Conservation (phyloP, 2,329 filamentous ascomycete species). For the Orbilia ellipsospora region DNA sequence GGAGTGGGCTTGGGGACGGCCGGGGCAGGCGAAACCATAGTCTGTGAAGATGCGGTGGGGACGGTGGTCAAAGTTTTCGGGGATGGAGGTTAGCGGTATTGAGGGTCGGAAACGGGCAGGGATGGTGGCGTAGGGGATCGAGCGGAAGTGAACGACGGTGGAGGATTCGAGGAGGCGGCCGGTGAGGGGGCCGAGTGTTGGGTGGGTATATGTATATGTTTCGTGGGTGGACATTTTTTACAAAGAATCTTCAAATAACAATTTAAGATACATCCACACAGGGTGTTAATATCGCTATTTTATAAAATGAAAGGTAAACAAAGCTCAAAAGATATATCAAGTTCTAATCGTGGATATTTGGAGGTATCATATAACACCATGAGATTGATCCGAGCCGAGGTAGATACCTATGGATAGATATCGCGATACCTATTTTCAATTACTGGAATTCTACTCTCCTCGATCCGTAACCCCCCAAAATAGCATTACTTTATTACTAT, state of each 20-base stretch:
- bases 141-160: conserved; percentile 43
- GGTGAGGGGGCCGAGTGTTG: conserved; percentile 34
- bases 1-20: conserved; percentile 30
- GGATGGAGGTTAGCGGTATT: conserved; percentile 27
- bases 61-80: conserved; percentile 43
- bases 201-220: conserved; percentile 32
- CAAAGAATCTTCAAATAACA: background rate
- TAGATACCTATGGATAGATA: background rate
- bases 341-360: no score
- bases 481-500: no score
- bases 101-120: conserved; percentile 50
- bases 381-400: no score
- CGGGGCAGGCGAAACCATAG: conserved; percentile 50
- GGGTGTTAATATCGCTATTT: no score
- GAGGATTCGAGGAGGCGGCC: conserved; percentile 44
- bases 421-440: no score
- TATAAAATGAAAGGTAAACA: no score
- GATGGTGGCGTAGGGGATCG: conserved; percentile 48
- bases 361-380: no score
- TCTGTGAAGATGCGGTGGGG: conserved; percentile 46
- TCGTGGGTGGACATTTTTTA: conserved; percentile 17
- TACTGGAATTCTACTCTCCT: no score
- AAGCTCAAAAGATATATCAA: no score
- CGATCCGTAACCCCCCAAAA: no score
- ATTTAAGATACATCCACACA: no score